These are phyloP conservation scores for Pythium sp. DNA, from an alignment of 352 stramenopile genomes.

Conservation along the genomic window DNA sequence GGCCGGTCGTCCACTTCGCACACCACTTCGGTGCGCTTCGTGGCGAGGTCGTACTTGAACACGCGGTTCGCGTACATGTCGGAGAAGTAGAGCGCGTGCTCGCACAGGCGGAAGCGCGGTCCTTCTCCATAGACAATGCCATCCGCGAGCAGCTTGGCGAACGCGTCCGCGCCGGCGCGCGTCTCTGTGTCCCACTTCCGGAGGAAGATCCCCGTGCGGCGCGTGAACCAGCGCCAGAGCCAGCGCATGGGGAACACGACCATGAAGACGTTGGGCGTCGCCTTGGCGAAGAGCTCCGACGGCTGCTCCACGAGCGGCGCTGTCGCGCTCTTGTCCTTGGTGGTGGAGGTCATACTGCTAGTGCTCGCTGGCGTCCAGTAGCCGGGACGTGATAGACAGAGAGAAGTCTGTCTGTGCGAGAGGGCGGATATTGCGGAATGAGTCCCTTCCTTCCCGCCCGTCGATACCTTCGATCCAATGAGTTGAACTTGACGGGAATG, in stretches of 20 bases:
- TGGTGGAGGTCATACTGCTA: not conserved
- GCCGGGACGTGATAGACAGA: not conserved
- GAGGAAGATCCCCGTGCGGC: constrained; percentile 19
- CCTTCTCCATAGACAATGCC: constrained; percentile 58
- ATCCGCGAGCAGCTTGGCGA: constrained; percentile 29
- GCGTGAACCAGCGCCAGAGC: constrained; percentile 32
- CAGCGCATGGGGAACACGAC: constrained; percentile 24
- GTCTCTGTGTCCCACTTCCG: constrained; percentile 16
- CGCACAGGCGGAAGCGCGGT: constrained; percentile 48
- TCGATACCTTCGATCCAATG: no score
- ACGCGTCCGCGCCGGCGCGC: constrained; percentile 24
- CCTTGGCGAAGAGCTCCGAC: constrained; percentile 20
- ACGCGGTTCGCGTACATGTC: constrained; percentile 68
- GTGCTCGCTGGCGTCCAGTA: no score
- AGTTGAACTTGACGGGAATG: no score
- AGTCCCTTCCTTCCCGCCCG: no score
- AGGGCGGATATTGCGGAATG: no score
- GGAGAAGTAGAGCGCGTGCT: constrained; percentile 59
- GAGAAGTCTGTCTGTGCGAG: not conserved
- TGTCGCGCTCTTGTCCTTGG: not conserved
- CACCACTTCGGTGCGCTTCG: constrained; percentile 32
- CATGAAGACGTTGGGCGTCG: constrained; percentile 18
- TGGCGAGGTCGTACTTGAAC: constrained; percentile 50
- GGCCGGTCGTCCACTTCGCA: constrained; percentile 48
- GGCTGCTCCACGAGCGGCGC: not conserved